A percentile compares a stretch with the other conserved stretches of the same genome.
Evolutionary conservation across 768 basidiomycete species (phyloP).

Genomic region (Baorangia bicolor): DNA sequence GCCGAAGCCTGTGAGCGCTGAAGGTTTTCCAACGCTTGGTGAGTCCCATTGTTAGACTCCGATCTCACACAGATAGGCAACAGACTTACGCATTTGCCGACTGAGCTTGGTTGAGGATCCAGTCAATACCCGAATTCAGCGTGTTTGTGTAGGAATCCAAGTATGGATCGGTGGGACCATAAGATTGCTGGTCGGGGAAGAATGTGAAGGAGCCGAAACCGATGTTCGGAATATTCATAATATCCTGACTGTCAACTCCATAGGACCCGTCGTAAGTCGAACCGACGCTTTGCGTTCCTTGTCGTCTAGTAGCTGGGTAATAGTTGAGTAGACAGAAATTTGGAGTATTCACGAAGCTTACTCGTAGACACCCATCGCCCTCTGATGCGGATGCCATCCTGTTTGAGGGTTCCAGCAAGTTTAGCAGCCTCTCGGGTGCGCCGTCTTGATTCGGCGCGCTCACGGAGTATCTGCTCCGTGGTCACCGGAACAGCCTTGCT

Average conservation of each 20-base stretch:
- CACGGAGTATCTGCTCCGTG: slow-evolving; percentile 44
- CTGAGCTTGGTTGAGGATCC: slow-evolving; percentile 53
- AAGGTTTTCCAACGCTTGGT: slow-evolving; percentile 54
- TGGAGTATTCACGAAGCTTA: slow-evolving; percentile 24
- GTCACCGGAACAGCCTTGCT: slow-evolving; percentile 42
- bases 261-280: slow-evolving; percentile 59
- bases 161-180: slow-evolving; percentile 48
- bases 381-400: slow-evolving; percentile 49
- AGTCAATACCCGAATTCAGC: slow-evolving; percentile 48
- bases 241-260: slow-evolving; percentile 68
- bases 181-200: slow-evolving; percentile 67
- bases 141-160: slow-evolving; percentile 52
- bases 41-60: slow-evolving; percentile 3
- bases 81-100: slow-evolving; percentile 42
- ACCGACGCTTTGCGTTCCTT: slow-evolving; percentile 43
- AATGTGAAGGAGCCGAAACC: slow-evolving; percentile 60
- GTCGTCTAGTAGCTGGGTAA: slow-evolving; percentile 45
- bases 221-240: slow-evolving; percentile 54
- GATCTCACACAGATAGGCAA: not conserved
- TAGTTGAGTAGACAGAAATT: not conserved
- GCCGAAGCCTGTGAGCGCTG: slow-evolving; percentile 55
- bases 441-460: slow-evolving; percentile 49
- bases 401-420: slow-evolving; percentile 31
- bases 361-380: slow-evolving; percentile 60
- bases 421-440: slow-evolving; percentile 38